Evolutionary conservation across 2,329 filamentous ascomycete genomes (phyloP), one percentile per base, ranked within the genome.

Genomic region (Fusarium ambrosium): DNA sequence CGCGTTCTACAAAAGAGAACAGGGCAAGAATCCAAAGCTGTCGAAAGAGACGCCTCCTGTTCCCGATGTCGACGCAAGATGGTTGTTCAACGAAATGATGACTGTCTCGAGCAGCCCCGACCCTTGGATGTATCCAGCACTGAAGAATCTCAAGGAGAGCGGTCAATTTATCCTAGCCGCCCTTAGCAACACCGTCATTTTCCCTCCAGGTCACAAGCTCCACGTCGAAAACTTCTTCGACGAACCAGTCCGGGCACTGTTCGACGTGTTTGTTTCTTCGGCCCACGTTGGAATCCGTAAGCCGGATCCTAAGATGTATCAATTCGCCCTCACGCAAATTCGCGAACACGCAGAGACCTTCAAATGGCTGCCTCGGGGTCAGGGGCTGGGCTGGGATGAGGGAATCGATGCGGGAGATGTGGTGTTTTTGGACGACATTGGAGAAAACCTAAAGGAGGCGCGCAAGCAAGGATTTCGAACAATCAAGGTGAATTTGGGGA

Each of bases 1-100:
- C 24, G 84, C 87, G 8, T 98, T 90, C 80, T 89, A 91, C 84
- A 70, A 79, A 53, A 78, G 79, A 34, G 85, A 87, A 68, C 84
- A 82, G 65, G 79, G 79, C 73, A 86, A 84, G 79, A 79, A 86
- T 69, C 82, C 85, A 2, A 80, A 68, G 27, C 83, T 85, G 14
- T 82, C 82, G 24, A 79, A 70, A 20, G 76, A 84, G 18, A 78
- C 88, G 0, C 93, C 94, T 2, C 87, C 91, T 0, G 81, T 95
- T 0, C 96, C 96, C 0, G 82, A 86, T 2, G 88, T 98, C 55
- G 92, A 98, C 79, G 93, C 90, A 16, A 91, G 95, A 80, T 91
- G 86, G 83, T 86, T 99, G 32, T 98, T 98, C 85, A 93, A 94
- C 89, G 89, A 93, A 78, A 98, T 98, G 95, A 98, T 98, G 95